A percentile compares a stretch with the other conserved stretches of the same genome.
Conservation (phyloP, 1,284 basidiomycete genomes). For the Fomitopsis palustris region DNA sequence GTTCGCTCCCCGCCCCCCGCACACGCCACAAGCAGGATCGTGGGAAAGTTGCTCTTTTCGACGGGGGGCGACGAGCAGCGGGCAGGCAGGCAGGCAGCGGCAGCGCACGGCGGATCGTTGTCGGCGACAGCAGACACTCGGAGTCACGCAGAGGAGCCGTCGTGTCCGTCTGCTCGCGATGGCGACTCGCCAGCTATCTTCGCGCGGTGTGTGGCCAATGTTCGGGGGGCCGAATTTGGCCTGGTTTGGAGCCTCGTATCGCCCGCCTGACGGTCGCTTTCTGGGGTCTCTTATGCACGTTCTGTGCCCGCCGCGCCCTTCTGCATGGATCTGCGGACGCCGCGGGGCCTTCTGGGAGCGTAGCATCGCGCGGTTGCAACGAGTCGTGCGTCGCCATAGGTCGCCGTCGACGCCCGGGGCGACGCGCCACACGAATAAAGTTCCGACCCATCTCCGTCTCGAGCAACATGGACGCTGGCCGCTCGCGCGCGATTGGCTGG, state of each 20-base stretch:
- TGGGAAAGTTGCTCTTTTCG: slow-evolving; percentile 7
- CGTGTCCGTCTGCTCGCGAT: background rate
- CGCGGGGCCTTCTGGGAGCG: background rate
- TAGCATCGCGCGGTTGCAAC: background rate
- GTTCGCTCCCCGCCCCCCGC: slow-evolving; percentile 28
- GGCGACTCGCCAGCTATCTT: background rate
- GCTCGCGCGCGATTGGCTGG: background rate
- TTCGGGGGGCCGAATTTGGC: background rate
- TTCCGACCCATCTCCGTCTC: slow-evolving; percentile 2
- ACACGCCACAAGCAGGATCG: slow-evolving; percentile 19
- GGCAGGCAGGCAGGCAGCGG: background rate
- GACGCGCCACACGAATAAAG: slow-evolving; percentile 1
- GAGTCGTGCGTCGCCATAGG: background rate
- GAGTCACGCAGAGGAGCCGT: background rate
- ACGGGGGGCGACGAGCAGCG: background rate
- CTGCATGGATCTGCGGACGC: background rate
- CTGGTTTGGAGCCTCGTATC: slow-evolving; percentile 1
- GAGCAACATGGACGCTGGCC: background rate
- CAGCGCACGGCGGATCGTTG: background rate
- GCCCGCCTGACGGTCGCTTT: background rate
- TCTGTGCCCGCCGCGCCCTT: background rate
- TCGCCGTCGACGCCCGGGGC: background rate
- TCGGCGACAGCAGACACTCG: background rate
- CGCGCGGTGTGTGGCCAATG: background rate
- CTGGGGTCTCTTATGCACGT: background rate